Evolutionary conservation across 2,329 filamentous ascomycete genomes (phyloP).

Genomic region (Paecilomyces fulvus): DNA sequence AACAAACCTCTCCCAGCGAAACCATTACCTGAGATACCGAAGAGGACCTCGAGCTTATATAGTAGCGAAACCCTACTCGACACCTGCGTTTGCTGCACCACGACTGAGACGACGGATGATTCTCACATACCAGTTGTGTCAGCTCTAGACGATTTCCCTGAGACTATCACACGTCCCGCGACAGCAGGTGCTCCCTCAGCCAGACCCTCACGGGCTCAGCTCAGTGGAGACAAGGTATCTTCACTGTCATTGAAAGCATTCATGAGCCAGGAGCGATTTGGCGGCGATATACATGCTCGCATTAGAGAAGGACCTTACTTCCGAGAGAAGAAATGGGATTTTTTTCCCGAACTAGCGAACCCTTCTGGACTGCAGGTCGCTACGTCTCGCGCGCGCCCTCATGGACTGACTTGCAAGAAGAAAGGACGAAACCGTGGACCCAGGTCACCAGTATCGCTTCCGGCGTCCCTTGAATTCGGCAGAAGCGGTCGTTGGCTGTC

Average conservation of each 20-base stretch:
- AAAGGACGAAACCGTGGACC: background rate
- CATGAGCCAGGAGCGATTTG: conserved; percentile 18
- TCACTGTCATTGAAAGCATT: conserved; percentile 12
- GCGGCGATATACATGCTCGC: conserved; percentile 10
- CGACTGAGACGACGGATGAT: background rate
- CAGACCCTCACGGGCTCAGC: background rate
- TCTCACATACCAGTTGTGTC: background rate
- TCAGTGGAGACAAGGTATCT: conserved; percentile 1
- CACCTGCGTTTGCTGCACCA: conserved; percentile 2
- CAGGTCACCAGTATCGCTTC: background rate
- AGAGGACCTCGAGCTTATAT: conserved; percentile 5
- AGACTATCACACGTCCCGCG: background rate
- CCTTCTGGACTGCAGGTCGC: conserved; percentile 15
- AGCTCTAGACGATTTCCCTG: background rate
- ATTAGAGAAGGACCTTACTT: conserved; percentile 28
- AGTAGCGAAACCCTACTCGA: conserved; percentile 5
- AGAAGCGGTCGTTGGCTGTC: conserved; percentile 17
- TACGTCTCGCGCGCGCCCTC: conserved; percentile 6
- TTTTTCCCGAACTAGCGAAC: conserved; percentile 30
- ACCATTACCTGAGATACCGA: conserved; percentile 5
- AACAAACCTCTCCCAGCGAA: conserved; percentile 11
- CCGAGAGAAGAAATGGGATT: conserved; percentile 34
- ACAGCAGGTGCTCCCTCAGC: background rate
- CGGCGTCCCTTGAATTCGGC: conserved; percentile 10
- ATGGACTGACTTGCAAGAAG: conserved; percentile 1